Evolutionary conservation across 306 rosid species (phyloP).

Genomic region (Cucurbita maxima): DNA sequence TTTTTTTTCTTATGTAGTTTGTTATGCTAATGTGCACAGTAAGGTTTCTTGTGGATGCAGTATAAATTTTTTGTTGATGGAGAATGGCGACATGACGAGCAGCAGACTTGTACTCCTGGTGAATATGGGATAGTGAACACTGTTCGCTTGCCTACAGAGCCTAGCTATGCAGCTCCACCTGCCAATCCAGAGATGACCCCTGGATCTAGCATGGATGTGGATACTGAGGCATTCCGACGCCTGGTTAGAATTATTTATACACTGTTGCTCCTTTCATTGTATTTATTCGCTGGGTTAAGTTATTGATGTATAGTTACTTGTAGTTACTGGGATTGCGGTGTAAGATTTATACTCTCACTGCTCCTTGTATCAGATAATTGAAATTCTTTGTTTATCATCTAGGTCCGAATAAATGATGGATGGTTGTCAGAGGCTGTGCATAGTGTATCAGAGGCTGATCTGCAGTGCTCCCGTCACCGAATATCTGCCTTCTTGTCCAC

Average conservation of each 20-base stretch:
- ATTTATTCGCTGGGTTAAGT: not conserved
- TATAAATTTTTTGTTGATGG: conserved; percentile 96
- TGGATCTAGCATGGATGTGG: conserved; percentile 91
- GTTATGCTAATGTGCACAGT: conserved; percentile 1
- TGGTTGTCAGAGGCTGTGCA: conserved; percentile 41
- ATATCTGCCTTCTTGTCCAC: conserved; percentile 62
- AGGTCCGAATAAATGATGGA: conserved; percentile 65
- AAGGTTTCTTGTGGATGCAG: conserved; percentile 39
- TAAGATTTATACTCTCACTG: not conserved
- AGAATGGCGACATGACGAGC: conserved; percentile 90
- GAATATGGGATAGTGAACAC: conserved; percentile 83
- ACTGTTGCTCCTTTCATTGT: not conserved
- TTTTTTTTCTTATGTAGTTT: not conserved
- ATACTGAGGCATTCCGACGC: conserved; percentile 54
- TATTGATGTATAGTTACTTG: not conserved
- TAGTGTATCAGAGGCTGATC: conserved; percentile 61
- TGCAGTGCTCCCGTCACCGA: conserved; percentile 70
- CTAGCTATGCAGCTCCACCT: conserved; percentile 36
- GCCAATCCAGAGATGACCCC: conserved; percentile 34
- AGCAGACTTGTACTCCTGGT: conserved; percentile 48
- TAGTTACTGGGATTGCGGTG: not conserved
- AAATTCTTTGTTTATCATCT: conserved; percentile 16
- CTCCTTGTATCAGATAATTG: conserved; percentile 4
- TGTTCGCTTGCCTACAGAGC: conserved; percentile 52
- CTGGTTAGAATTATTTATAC: conserved; percentile 42